A percentile compares a stretch with the other conserved stretches of the same genome.
Conservation (phyloP, 2,329 filamentous ascomycete genomes). For the Penicillium sp. region DNA sequence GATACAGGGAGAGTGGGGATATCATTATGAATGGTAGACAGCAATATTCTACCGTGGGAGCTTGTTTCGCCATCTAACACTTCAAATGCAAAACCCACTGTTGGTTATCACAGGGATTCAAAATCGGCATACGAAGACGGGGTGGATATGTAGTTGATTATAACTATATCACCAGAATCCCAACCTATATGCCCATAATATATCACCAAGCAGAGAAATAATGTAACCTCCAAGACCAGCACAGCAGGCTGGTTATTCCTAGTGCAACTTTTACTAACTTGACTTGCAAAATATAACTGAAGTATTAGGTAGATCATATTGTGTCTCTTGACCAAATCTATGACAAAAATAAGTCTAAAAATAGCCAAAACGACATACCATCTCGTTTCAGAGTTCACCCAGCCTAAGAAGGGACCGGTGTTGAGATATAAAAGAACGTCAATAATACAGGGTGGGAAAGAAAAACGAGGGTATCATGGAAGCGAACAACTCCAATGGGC, state of each 20-base stretch:
- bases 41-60: not conserved
- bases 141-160: not conserved
- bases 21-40: not conserved
- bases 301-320: not conserved
- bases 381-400: not conserved
- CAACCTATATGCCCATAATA: too few relatives aligned
- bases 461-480: conserved; percentile 13
- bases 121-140: too few relatives aligned
- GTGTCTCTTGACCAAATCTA: not conserved
- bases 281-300: not conserved
- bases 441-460: conserved; percentile 4
- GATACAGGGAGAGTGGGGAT: not conserved
- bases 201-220: too few relatives aligned
- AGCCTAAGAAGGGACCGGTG: not conserved
- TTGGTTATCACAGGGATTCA: not conserved
- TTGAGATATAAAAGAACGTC: conserved; percentile 1
- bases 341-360: not conserved
- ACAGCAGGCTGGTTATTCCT: not conserved
- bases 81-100: not conserved
- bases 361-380: not conserved
- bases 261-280: not conserved
- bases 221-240: not conserved
- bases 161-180: too few relatives aligned
- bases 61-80: not conserved
- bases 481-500: conserved; percentile 9